Evolutionary conservation across 345 rosid species (phyloP).

Genomic region (sweet orange (Citrus sinensis)): DNA sequence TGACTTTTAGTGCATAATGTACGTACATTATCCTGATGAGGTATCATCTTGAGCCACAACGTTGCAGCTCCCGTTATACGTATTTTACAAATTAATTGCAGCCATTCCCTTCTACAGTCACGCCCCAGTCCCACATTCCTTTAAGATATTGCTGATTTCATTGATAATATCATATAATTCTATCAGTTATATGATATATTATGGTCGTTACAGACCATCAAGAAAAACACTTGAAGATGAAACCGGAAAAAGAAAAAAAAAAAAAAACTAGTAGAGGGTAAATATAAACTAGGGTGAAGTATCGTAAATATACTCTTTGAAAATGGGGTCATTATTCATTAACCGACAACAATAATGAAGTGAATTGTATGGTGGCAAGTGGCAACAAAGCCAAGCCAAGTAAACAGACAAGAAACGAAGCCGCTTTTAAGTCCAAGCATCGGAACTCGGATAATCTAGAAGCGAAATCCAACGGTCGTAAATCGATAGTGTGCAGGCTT

Average conservation of each 20-base stretch:
- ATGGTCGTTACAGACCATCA: too few species aligned
- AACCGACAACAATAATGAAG: background rate
- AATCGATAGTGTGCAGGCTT: constrained; percentile 20
- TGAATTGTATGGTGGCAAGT: background rate
- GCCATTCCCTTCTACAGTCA: too few species aligned
- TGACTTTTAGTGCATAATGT: background rate
- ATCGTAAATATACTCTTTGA: background rate
- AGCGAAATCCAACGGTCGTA: constrained; percentile 42
- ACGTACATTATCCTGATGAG: background rate
- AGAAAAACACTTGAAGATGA: too few species aligned
- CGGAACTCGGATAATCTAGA: background rate
- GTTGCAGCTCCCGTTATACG: background rate
- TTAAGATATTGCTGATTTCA: too few species aligned
- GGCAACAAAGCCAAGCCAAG: background rate
- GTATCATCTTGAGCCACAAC: background rate
- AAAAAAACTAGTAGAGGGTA: too few species aligned
- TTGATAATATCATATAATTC: too few species aligned
- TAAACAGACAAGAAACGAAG: background rate
- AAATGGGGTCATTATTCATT: too few species aligned
- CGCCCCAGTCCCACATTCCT: too few species aligned
- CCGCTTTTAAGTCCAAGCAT: background rate
- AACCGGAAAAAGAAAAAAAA: too few species aligned
- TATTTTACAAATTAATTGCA: too few species aligned
- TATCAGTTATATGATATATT: too few species aligned
- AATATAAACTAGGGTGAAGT: too few species aligned